These are phyloP conservation scores for Shiraia sp. DNA, from an alignment of 2,329 filamentous ascomycete genomes.

Conservation along the genomic window DNA sequence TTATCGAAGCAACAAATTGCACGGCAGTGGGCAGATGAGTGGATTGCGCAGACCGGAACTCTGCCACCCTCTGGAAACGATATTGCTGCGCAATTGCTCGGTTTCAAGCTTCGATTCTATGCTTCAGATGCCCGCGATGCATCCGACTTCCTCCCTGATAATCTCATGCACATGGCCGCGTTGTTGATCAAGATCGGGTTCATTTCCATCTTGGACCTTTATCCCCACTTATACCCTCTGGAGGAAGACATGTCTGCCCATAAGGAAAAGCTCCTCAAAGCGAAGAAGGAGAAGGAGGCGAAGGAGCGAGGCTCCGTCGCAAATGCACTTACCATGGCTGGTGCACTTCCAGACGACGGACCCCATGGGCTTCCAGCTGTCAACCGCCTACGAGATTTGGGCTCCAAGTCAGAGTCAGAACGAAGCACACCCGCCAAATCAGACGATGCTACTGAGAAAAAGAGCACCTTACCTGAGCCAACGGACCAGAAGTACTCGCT, in stretches of 20 bases:
- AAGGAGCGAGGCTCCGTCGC: constrained; percentile 67
- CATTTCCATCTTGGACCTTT: constrained; percentile 87
- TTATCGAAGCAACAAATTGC: constrained; percentile 49
- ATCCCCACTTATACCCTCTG: constrained; percentile 84
- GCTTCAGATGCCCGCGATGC: constrained; percentile 76
- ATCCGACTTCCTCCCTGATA: constrained; percentile 81
- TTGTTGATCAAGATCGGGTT: constrained; percentile 97
- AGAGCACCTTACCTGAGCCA: constrained; percentile 67
- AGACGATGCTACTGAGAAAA: constrained; percentile 47
- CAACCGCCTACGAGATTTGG: constrained; percentile 56
- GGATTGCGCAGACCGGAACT: constrained; percentile 80
- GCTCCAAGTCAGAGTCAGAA: constrained; percentile 52
- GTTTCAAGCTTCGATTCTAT: constrained; percentile 97
- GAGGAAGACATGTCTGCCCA: constrained; percentile 82
- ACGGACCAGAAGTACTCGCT: constrained; percentile 86
- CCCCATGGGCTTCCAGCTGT: constrained; percentile 53
- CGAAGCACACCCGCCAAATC: constrained; percentile 47
- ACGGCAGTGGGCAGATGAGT: constrained; percentile 55
- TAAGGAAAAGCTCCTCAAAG: constrained; percentile 69
- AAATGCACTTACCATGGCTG: constrained; percentile 87
- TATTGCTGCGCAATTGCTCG: constrained; percentile 90
- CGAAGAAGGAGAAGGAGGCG: constrained; percentile 69
- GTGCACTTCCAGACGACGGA: constrained; percentile 83
- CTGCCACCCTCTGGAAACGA: constrained; percentile 84
- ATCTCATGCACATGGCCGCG: constrained; percentile 88